Conservation (phyloP, 345 rosid species). For the Camelina hispida region DNA sequence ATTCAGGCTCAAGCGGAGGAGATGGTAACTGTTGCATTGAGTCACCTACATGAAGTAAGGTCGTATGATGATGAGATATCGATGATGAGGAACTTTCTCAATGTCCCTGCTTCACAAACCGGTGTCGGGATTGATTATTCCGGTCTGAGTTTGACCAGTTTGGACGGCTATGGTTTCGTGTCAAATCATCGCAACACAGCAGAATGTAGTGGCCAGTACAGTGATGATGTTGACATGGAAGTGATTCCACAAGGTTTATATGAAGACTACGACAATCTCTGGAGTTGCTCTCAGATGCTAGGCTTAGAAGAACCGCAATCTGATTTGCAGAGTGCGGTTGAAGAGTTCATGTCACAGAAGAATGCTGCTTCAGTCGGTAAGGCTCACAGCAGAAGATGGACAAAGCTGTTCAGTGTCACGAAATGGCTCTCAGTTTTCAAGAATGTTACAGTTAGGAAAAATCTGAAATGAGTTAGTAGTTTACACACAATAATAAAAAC, state of each 20-base stretch:
- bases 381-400: conserved; percentile 88
- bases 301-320: conserved; percentile 62
- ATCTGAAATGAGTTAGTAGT: conserved; percentile 38
- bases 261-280: conserved; percentile 72
- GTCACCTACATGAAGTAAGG: conserved; percentile 64
- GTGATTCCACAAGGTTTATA: conserved; percentile 56
- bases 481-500: background rate
- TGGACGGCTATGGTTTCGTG: conserved; percentile 60
- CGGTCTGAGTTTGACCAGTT: conserved; percentile 54
- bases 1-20: conserved; percentile 72
- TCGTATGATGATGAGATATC: conserved; percentile 67
- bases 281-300: conserved; percentile 53
- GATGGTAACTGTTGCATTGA: conserved; percentile 71
- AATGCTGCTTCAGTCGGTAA: conserved; percentile 48
- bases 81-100: conserved; percentile 52
- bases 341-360: conserved; percentile 57
- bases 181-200: conserved; percentile 53
- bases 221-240: conserved; percentile 40
- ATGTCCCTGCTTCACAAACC: conserved; percentile 51
- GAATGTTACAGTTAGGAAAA: conserved; percentile 53
- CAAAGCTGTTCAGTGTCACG: conserved; percentile 76
- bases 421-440: conserved; percentile 77
- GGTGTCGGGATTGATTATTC: conserved; percentile 64
- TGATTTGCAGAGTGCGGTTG: conserved; percentile 68
- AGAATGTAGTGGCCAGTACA: conserved; percentile 39